phyloP scores from a whole-genome alignment of 148 eudicot genomes.

The Rheum nobile region DNA sequence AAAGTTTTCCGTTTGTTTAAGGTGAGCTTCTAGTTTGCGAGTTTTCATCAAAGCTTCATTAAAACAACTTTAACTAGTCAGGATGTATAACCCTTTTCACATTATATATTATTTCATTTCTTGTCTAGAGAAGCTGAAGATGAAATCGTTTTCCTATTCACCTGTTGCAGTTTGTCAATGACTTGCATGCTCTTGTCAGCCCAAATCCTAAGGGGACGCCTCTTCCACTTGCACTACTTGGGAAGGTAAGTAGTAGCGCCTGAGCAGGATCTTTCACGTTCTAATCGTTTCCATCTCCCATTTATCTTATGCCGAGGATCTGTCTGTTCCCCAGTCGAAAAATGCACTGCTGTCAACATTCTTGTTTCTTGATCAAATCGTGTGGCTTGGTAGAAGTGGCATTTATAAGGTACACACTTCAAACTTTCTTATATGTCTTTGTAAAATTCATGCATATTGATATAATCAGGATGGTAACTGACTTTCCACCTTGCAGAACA shows the following conservation, averaged over 20 bases:
- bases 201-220: constrained; percentile 82
- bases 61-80: not conserved
- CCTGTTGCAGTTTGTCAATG: constrained; percentile 74
- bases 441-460: not conserved
- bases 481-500: constrained; percentile 38
- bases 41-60: not conserved
- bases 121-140: not conserved
- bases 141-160: constrained; percentile 1
- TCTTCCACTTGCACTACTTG: constrained; percentile 64
- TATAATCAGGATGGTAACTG: not conserved
- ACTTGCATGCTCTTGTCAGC: constrained; percentile 80
- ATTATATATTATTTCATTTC: not conserved
- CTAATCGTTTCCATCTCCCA: not conserved
- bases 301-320: constrained; percentile 5
- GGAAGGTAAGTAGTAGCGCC: constrained; percentile 45
- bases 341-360: constrained; percentile 86
- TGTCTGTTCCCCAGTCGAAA: constrained; percentile 53
- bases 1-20: constrained; percentile 96
- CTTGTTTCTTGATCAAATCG: constrained; percentile 94
- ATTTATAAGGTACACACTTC: constrained; percentile 59
- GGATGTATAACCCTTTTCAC: not conserved
- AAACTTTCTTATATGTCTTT: constrained; percentile 21
- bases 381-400: constrained; percentile 91
- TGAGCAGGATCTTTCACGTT: not conserved
- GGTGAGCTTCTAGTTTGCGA: constrained; percentile 26